Conservation (phyloP, 441 rosid genomes). For the Erysimum cheiri region DNA sequence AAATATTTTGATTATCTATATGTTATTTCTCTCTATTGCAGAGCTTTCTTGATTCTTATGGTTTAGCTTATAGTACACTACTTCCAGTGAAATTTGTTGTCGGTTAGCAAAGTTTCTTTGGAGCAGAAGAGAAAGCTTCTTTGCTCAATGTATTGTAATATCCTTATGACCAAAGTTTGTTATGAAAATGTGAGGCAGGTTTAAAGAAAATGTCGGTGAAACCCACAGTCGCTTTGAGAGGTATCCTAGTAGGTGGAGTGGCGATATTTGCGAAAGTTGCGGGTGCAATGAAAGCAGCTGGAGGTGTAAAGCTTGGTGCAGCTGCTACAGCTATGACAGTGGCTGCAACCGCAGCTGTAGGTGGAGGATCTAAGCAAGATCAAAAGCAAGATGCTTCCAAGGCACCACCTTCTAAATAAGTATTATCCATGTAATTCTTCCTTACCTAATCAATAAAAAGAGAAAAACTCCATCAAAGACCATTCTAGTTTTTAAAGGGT, state of each 20-base stretch:
- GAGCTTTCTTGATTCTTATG: neutral
- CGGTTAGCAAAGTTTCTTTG: neutral
- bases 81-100: neutral
- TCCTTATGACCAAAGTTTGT: neutral
- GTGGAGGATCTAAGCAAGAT: constrained; percentile 57
- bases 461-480: neutral
- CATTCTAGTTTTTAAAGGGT: constrained; percentile 15
- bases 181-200: constrained; percentile 20
- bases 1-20: neutral
- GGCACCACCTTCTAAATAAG: constrained; percentile 54
- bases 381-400: constrained; percentile 50
- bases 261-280: constrained; percentile 88
- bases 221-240: constrained; percentile 92
- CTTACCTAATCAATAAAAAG: constrained; percentile 25
- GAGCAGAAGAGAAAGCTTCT: neutral
- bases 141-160: constrained; percentile 6
- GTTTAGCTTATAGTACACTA: neutral
- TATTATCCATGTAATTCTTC: constrained; percentile 32
- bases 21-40: neutral
- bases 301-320: constrained; percentile 91
- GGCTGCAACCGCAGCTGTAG: constrained; percentile 80
- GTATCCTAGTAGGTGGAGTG: constrained; percentile 81
- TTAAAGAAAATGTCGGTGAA: constrained; percentile 66
- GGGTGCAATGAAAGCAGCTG: constrained; percentile 90
- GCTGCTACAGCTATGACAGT: constrained; percentile 86